Percentiles rank a stretch among this genome's conserved stretches.
Conservation (phyloP, 2,329 filamentous ascomycete species). For the Setomelanomma holmii region DNA sequence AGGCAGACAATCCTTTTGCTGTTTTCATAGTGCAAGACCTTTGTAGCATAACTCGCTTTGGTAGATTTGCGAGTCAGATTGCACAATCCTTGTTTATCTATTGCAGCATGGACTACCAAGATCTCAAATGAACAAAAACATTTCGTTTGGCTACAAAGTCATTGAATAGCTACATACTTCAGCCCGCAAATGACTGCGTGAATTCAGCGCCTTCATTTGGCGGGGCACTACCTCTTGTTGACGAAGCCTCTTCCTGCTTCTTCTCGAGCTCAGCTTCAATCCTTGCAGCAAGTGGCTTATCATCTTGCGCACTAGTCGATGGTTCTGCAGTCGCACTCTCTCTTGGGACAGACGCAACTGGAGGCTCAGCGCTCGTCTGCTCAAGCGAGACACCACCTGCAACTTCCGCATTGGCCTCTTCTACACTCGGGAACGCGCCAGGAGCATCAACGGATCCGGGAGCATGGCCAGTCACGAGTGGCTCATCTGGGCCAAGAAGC, state of each 20-base stretch:
- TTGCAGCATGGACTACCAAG: too few relatives aligned
- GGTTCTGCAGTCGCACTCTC: not conserved
- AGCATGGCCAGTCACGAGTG: conserved; percentile 15
- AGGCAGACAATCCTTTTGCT: too few relatives aligned
- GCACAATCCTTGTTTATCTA: too few relatives aligned
- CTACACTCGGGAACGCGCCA: conserved; percentile 26
- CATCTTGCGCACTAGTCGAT: not conserved
- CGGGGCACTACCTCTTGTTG: not conserved
- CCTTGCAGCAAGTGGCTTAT: not conserved
- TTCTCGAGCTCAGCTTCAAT: conserved; percentile 7
- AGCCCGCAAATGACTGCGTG: conserved; percentile 11
- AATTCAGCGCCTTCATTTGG: conserved; percentile 6
- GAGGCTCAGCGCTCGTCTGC: not conserved
- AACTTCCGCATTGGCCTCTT: conserved; percentile 5
- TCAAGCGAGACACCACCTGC: conserved; percentile 7
- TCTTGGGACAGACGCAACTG: not conserved
- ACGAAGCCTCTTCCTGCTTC: conserved; percentile 7
- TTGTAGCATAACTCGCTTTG: too few relatives aligned
- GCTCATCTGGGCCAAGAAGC: conserved; percentile 12
- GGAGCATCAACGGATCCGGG: conserved; percentile 25
- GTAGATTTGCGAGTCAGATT: too few relatives aligned
- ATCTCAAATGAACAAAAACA: too few relatives aligned
- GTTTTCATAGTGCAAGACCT: too few relatives aligned
- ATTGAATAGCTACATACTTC: not conserved
- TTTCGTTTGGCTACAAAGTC: not conserved